Evolutionary conservation across 2,329 filamentous ascomycete genomes (phyloP), one percentile per base, ranked within the genome.

Genomic region (Chalaropsis thielavioides): DNA sequence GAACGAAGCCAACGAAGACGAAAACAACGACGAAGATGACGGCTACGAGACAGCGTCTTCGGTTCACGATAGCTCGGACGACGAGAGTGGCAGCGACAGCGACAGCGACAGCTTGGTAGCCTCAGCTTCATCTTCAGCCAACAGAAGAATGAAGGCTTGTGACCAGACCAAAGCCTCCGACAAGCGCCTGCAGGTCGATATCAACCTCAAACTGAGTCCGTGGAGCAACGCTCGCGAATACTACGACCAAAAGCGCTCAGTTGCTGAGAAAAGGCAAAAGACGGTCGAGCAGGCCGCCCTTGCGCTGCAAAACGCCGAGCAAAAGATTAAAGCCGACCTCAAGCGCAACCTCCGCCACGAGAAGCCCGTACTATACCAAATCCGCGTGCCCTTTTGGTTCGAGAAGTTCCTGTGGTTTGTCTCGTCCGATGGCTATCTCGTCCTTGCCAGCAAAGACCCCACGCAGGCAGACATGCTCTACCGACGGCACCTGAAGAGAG

Each of bases 321-420:
- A 63, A 5, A 67, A 68, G 31, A 64, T 68, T 22, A 67, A 65
- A 62, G 66, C 66, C 19, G 67, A 68, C 58, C 63, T 69, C 24
- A 65, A 67, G 75, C 92, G 91, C 71, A 87, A 86, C 0, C 75
- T 97, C 65, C 96, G 96, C 76, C 88, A 94, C 72, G 94, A 97
- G 75, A 96, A 96, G 73, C 87, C 90, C 22, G 78, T 95, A 1
- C 77, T 97, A 10, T 85, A 92, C 58, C 90, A 88, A 0, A 87
- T 96, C 8, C 83, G 94, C 65, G 88, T 86, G 71, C 87, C 86
- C 69, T 83, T 92, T 71, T 99, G 94, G 94, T 99, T 96, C 70
- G 94, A 99, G 72, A 99, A 99, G 75, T 99, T 96, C 71, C 79
- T 86, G 35, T 97, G 90, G 81, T 99, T 99, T 76, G 83, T 97